A percentile compares a stretch with the other conserved stretches of the same genome.
These are phyloP conservation scores for Trypanosoma lewisi DNA, from an alignment of 208 protist species.

Conservation along the genomic window DNA sequence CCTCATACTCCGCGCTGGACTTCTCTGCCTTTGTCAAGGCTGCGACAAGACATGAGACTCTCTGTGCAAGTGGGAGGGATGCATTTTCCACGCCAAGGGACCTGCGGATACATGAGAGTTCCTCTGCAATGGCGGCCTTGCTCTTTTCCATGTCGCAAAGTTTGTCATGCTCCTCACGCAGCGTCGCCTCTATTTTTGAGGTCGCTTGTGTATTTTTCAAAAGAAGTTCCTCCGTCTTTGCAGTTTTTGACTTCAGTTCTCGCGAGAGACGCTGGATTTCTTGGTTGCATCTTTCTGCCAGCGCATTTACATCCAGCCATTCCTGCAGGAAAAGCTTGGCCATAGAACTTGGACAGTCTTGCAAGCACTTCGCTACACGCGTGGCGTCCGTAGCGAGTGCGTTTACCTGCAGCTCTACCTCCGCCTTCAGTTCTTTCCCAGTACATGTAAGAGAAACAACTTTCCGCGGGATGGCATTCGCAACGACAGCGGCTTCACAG, in stretches of 20 bases:
- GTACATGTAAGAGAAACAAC: conserved; percentile 9
- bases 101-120: neutral
- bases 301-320: neutral
- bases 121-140: neutral
- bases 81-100: neutral
- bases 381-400: neutral
- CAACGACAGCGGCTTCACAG: conserved; percentile 1
- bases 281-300: neutral
- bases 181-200: neutral
- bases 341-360: neutral
- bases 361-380: neutral
- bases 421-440: conserved; percentile 1
- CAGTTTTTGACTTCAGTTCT: neutral
- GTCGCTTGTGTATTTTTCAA: neutral
- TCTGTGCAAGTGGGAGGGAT: neutral
- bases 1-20: neutral
- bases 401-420: conserved; percentile 14
- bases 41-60: neutral
- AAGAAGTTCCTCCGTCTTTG: neutral
- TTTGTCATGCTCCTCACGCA: neutral
- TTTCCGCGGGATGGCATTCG: conserved; percentile 2
- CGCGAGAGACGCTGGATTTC: conserved; percentile 12
- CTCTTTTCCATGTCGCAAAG: neutral
- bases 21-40: neutral
- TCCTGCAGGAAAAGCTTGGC: conserved; percentile 13